Base-by-base conservation (phyloP, 148 eudicot genomes). In the Cornus kousa region DNA sequence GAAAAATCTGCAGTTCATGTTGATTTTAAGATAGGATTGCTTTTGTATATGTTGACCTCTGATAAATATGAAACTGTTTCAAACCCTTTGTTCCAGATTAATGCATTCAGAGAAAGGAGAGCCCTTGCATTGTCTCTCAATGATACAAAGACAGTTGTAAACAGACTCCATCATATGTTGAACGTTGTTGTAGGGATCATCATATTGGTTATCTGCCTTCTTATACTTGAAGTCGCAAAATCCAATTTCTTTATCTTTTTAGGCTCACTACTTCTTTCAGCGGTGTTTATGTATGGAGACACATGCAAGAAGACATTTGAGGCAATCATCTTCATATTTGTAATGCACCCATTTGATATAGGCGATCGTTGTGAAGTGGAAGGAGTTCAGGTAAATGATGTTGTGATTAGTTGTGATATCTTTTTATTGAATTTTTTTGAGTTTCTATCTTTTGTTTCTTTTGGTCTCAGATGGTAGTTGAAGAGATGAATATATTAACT, bases 131-230 rank as follows among this genome's bases (percentile, higher is more conserved):
- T 91, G 53, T 94, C 98, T 24, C 90, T 94, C 32, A 87, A 90
- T 40, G 94, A 94, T 75, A 94, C 98, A 57, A 94, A 94, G 85
- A 90, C 94, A 19, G 97, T 97, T 0, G 92, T 94, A 35, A 88
- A 89, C 88, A 90, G 88, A 77, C 90, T 94, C 77, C 96, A 94
- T 80, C 89, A 86, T 4, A 84, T 92, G 83, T 81, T 87, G 77
- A 90, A 89, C 67, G 83, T 87, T 17, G 37, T 86, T 43, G 90
- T 94, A 24, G 88, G 87, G 14, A 39, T 88, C 50, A 71, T 86
- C 19, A 74, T 90, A 0, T 17, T 89, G 59, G 78, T 87, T 28
- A 88, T 94, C 75, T 94, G 94, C 89, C 93, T 91, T 53, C 87
- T 94, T 11, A 87, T 90, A 72, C 86, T 94, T 17, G 90, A 83